phyloP scores from a whole-genome alignment of 2,329 filamentous ascomycete genomes.

The Parastagonospora nodorum region DNA sequence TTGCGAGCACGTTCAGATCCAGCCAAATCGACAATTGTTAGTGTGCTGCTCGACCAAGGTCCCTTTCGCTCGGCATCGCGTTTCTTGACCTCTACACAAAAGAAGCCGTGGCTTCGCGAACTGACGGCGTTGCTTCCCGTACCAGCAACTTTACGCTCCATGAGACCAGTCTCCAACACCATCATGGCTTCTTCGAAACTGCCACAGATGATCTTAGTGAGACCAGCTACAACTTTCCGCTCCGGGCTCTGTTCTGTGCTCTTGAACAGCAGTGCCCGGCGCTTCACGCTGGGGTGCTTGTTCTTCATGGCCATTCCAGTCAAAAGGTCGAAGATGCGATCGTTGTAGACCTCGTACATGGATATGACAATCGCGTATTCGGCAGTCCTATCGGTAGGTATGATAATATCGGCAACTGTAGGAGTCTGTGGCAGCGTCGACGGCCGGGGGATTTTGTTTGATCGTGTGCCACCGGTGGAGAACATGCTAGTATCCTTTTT shows the following conservation, averaged over 20 bases:
- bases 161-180: slow-evolving; percentile 86
- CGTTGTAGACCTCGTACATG: slow-evolving; percentile 99
- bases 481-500: slow-evolving; percentile 62
- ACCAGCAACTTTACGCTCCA: slow-evolving; percentile 84
- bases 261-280: slow-evolving; percentile 90
- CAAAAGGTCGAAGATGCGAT: slow-evolving; percentile 93
- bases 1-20: slow-evolving; percentile 93
- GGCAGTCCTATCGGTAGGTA: slow-evolving; percentile 69
- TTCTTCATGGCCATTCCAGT: slow-evolving; percentile 64
- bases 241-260: slow-evolving; percentile 85
- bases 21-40: slow-evolving; percentile 90
- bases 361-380: slow-evolving; percentile 90
- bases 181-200: slow-evolving; percentile 83
- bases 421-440: slow-evolving; percentile 75
- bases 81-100: slow-evolving; percentile 94
- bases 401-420: slow-evolving; percentile 71
- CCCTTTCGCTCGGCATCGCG: slow-evolving; percentile 61
- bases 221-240: slow-evolving; percentile 89
- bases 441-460: slow-evolving; percentile 67
- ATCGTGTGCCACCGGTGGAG: slow-evolving; percentile 59
- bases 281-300: slow-evolving; percentile 57
- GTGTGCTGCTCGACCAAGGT: slow-evolving; percentile 74
- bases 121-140: slow-evolving; percentile 93
- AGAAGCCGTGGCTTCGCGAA: slow-evolving; percentile 93
- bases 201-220: slow-evolving; percentile 87